Evolutionary conservation across 352 stramenopile genomes (phyloP), one percentile per base, ranked within the genome.

Genomic region (Achlya hypogyna): DNA sequence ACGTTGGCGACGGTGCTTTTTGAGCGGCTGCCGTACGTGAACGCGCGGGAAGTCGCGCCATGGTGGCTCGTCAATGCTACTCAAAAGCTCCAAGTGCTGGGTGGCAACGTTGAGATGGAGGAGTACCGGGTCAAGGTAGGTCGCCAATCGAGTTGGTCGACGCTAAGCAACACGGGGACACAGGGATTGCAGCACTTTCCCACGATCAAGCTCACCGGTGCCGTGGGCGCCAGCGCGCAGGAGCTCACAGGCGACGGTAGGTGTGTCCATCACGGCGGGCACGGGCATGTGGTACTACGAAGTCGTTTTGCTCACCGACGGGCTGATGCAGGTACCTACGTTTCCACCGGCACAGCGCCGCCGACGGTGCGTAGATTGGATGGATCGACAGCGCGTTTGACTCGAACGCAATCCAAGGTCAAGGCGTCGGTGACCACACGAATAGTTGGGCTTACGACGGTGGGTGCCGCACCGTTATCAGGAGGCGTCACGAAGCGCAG

Each of bases 401-500:
- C 8, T 74, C 84, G n/a, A 88, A 96, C 63, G 71, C 88, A 4
- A 62, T 90, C 6, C 77, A 91, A 72, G 90, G 89, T 4, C 88
- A 96, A 72, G 88, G 93, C 6, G 92, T 98, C 0, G 95, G 93
- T 4, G 90, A 98, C 49, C 85, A 97, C 69, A 60, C 59, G 1
- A 84, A 81, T 53, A 97, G 90, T 54, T 98, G 85, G 84, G 93
- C 81, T 1, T 97, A 94, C 69, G 95, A 98, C 70, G 91, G 79
- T 70, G 60, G 18, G n/a, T 16, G 10, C 56, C 1, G 12, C 3
- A 20, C n/a, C 54, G 65, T 65, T 32, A 20, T 56, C 18, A 38
- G 29, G 51, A 28, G 16, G n/a, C 20, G n/a, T 4, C 34, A 66
- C 5, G 38, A 9, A 20, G 20, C 2, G 31, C 27, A 67, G 60